Conservation (phyloP, 208 protist species). For the Sergeia podlipaevii region DNA sequence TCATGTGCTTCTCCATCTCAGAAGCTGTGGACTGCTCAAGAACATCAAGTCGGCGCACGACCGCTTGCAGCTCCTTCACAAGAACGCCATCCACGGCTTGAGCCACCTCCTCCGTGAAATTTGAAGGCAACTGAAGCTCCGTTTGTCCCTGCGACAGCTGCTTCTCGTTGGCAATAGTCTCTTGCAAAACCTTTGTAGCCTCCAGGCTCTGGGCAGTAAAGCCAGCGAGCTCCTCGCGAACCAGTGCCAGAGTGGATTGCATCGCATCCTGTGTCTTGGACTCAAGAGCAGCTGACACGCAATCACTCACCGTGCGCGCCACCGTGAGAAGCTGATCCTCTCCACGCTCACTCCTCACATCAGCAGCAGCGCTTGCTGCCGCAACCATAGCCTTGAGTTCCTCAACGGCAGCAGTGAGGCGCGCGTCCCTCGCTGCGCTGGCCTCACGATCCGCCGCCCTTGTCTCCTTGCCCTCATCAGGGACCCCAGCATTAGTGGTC, state of each 20-base stretch:
- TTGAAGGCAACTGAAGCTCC: slow-evolving; percentile 7
- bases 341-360: slow-evolving; percentile 20
- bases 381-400: slow-evolving; percentile 25
- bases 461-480: slow-evolving; percentile 1
- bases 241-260: slow-evolving; percentile 13
- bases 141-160: not conserved
- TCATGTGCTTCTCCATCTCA: slow-evolving; percentile 12
- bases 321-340: slow-evolving; percentile 45
- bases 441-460: too few relatives aligned
- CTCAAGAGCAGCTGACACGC: slow-evolving; percentile 41
- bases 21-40: slow-evolving; percentile 17
- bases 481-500: not conserved
- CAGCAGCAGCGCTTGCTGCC: slow-evolving; percentile 7
- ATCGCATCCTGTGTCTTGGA: slow-evolving; percentile 18
- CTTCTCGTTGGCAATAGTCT: not conserved
- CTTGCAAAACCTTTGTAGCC: slow-evolving; percentile 1
- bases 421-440: too few relatives aligned
- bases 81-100: slow-evolving; percentile 52
- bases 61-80: slow-evolving; percentile 25
- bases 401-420: slow-evolving; percentile 18
- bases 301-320: slow-evolving; percentile 69
- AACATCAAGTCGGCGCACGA: slow-evolving; percentile 21
- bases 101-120: slow-evolving; percentile 22
- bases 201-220: slow-evolving; percentile 7
- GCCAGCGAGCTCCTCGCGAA: slow-evolving; percentile 23